Evolutionary conservation across 1,139 yeast genomes (phyloP), one percentile per base, ranked within the genome.

Genomic region (Candida sp.): DNA sequence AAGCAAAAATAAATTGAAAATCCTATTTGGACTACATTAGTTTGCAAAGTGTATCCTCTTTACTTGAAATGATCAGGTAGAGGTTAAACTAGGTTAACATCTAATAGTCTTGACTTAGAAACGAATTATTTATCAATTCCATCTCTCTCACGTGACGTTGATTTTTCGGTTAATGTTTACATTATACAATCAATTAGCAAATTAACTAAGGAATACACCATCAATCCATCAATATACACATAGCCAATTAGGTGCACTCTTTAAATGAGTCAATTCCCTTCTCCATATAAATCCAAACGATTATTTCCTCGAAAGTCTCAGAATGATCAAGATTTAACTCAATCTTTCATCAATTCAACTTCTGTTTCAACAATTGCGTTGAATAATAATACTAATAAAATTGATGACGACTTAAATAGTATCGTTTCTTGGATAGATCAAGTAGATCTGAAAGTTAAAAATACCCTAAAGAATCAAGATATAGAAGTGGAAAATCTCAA

Each of bases 391-490:
- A 25, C 37, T 22, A 30, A 30, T n/a, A 36, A 37, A 21, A 47
- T 46, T 32, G 49, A 51, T 1, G 70, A 71, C 35, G 77, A 76
- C n/a, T 21, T 37, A n/a, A 25, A 37, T 29, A 21, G 8, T 30
- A 51, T 80, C n/a, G 62, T 77, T 7, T 56, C 63, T 21, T 82
- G 87, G 87, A 73, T 82, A 29, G 70, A 72, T 37, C 64, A 70
- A 4, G 58, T 81, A 38, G 74, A 75, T 41, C 44, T 50, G 4
- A 65, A 79, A 43, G 79, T 79, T 4, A 57, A 64, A 41, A 45
- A 56, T 2, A 67, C 77, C 4, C 56, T 78, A 23, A 59, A 65
- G 32, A 51, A 61, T 3, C 75, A 79, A 45, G 56, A 62, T 15
- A 58, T 62, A 22, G 77, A 75, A 40, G 70, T 71, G 38, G 46